phyloP scores from a whole-genome alignment of 768 basidiomycete genomes.

The Pholiota microspora region DNA sequence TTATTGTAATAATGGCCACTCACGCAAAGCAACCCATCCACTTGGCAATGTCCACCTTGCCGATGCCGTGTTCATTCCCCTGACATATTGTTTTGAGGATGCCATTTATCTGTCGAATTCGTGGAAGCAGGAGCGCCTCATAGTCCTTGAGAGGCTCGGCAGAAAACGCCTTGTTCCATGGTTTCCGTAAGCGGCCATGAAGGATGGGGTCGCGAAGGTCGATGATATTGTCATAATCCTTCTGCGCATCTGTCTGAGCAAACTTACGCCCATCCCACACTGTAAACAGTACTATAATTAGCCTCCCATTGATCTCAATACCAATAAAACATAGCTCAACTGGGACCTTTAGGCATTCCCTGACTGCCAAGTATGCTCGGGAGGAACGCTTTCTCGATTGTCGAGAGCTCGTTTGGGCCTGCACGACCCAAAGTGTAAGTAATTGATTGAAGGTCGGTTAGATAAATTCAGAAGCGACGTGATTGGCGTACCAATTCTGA shows the following conservation, averaged over 20 bases:
- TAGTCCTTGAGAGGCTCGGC: conserved; percentile 28
- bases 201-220: conserved; percentile 27
- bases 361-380: conserved; percentile 30
- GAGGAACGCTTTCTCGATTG: conserved; percentile 31
- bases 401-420: conserved; percentile 48
- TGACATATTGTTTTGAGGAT: conserved; percentile 8
- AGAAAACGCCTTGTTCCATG: conserved; percentile 40
- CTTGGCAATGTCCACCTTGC: conserved; percentile 27
- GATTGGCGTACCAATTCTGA: conserved; percentile 45
- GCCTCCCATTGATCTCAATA: neutral
- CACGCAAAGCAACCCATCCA: conserved; percentile 39
- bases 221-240: conserved; percentile 19
- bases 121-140: conserved; percentile 17
- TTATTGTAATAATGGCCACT: conserved; percentile 16
- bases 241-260: conserved; percentile 13
- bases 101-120: conserved; percentile 25
- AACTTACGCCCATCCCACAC: conserved; percentile 30
- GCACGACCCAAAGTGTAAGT: neutral
- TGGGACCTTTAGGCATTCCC: conserved; percentile 41
- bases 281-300: conserved; percentile 6
- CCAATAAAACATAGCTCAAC: conserved; percentile 12
- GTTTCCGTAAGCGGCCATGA: conserved; percentile 34
- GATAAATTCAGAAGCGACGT: neutral
- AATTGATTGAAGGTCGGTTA: too few species aligned
- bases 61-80: conserved; percentile 11